Conservation (phyloP, 2,329 filamentous ascomycete species). For the Nemania diffusa region DNA sequence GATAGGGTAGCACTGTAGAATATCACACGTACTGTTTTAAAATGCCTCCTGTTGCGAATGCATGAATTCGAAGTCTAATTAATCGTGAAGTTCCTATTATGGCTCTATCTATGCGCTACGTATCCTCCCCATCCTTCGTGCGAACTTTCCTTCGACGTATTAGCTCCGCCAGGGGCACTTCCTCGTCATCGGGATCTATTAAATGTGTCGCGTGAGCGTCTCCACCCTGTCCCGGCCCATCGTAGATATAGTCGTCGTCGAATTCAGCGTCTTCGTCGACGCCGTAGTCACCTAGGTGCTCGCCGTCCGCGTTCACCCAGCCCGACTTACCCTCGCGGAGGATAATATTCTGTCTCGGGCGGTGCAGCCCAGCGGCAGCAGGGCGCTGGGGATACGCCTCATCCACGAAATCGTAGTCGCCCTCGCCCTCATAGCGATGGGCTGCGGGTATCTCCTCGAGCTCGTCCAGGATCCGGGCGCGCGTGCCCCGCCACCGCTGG, state of each 20-base stretch:
- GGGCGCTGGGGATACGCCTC: conserved; percentile 48
- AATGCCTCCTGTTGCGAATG: background rate
- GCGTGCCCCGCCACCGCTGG: conserved; percentile 48
- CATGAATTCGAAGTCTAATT: background rate
- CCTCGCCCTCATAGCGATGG: conserved; percentile 39
- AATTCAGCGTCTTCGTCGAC: conserved; percentile 79
- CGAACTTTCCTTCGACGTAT: conserved; percentile 64
- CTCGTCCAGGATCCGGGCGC: conserved; percentile 58
- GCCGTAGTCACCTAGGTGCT: conserved; percentile 78
- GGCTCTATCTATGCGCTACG: conserved; percentile 31
- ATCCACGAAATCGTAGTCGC: conserved; percentile 57
- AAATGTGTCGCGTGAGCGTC: conserved; percentile 39
- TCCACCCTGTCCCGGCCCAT: conserved; percentile 46
- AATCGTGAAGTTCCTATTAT: background rate
- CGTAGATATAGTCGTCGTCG: conserved; percentile 39
- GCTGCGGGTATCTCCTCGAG: conserved; percentile 56
- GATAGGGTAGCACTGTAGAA: background rate
- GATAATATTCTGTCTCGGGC: conserved; percentile 24
- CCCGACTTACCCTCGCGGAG: conserved; percentile 61
- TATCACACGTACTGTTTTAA: background rate
- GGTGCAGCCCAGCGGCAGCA: background rate
- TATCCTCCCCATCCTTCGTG: conserved; percentile 48
- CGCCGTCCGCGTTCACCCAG: conserved; percentile 82
- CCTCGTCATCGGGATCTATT: conserved; percentile 45
- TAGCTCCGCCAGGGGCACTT: conserved; percentile 75